Evolutionary conservation across 2,329 filamentous ascomycete species (phyloP).

Genomic region (Alternaria tenuissima): DNA sequence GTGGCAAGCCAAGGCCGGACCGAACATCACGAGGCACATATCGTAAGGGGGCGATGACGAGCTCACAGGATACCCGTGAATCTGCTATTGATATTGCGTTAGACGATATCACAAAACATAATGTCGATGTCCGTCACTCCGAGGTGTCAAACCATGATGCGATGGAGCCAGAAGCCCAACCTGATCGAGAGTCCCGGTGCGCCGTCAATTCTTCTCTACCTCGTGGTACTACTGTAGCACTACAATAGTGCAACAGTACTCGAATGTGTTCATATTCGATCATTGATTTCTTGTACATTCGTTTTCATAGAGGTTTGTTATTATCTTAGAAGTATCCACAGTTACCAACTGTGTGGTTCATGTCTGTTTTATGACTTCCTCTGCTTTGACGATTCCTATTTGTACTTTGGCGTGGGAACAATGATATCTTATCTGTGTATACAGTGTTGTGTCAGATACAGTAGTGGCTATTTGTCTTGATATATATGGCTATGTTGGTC

Average conservation of each 20-base stretch:
- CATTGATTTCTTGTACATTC: neutral
- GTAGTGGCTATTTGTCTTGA: neutral
- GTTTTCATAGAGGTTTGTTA: neutral
- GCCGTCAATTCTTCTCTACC: slow-evolving; percentile 10
- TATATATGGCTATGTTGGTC: neutral
- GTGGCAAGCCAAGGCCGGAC: slow-evolving; percentile 4
- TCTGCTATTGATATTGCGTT: slow-evolving; percentile 18
- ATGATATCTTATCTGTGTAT: too few species aligned
- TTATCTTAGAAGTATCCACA: neutral
- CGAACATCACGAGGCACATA: slow-evolving; percentile 2
- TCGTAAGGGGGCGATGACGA: slow-evolving; percentile 16
- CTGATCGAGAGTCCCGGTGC: neutral
- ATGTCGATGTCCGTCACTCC: slow-evolving; percentile 3
- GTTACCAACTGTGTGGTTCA: neutral
- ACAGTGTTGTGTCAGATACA: too few species aligned
- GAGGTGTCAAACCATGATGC: neutral
- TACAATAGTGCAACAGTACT: slow-evolving; percentile 6
- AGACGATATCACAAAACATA: slow-evolving; percentile 17
- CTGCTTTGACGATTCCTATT: too few species aligned
- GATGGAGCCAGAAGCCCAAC: neutral
- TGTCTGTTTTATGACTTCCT: neutral
- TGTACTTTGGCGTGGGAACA: too few species aligned
- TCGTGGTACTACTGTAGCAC: slow-evolving; percentile 5
- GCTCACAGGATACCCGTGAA: slow-evolving; percentile 13
- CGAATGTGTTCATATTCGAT: neutral